Base-by-base conservation (phyloP, 2,329 filamentous ascomycete genomes). In the Curvularia lunata region DNA sequence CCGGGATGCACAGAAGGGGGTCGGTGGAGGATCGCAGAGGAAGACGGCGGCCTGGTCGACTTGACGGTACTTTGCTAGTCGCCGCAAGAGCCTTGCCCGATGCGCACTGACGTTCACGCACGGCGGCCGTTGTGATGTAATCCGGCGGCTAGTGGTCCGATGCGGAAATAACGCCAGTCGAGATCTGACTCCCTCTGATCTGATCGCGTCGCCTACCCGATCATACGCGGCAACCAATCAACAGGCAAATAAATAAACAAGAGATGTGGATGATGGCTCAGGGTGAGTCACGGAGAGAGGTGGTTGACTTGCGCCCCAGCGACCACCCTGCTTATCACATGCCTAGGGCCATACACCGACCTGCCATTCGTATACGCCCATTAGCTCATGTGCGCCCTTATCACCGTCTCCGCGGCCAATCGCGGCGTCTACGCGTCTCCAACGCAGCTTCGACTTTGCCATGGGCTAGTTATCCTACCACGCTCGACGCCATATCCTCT, bases 61-160 rank as follows among this genome's bases (percentile, higher is more conserved):
- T 48, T 52, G 27, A 30, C 30, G 37, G 37, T n/a, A 13, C 27
- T 19, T 19, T 48, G 16, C 54, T 51, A 47, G 50, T 49, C 46
- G 47, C 45, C 54, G 54, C 54, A 54, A 58, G 54, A 58, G 46
- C 54, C 51, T 58, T 50, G 51, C 47, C 34, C 48, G 27, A 55
- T 55, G n/a, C 50, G 58, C 54, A 60, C 54, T 54, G 54, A 54
- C 58, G 41, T 58, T 51, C 40, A 58, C 50, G 54, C 54, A 46
- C 49, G 54, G 53, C 37, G 41, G 40, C 32, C 52, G 42, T 41
- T 21, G 51, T 60, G 58, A 60, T 60, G 54, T 57, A 60, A 54
- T 37, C 48, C 7, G 27, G 27, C 9, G 50, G 25, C 13, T n/a
- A 23, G 45, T 25, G 18, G 27, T 19, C 56, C 56, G 34, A 54